These are phyloP conservation scores for Monosporozyma siamensis DNA, from an alignment of 805 yeast species.

Conservation along the genomic window DNA sequence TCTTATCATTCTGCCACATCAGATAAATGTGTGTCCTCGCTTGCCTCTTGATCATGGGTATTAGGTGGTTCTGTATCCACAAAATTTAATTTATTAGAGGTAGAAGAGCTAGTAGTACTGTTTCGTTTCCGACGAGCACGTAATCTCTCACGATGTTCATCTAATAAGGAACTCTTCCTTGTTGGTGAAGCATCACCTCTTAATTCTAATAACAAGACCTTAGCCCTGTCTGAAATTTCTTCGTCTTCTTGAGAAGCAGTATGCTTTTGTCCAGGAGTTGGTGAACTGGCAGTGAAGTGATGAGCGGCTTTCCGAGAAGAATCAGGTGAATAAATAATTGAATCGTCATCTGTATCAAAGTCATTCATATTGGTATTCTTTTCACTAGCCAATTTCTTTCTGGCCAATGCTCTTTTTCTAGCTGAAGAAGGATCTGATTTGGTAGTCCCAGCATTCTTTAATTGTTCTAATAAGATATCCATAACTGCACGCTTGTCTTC, in stretches of 20 bases:
- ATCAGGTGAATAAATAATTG: slow-evolving; percentile 26
- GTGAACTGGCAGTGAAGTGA: neutral
- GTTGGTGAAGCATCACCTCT: slow-evolving; percentile 33
- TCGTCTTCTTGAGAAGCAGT: slow-evolving; percentile 17
- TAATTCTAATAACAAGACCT: slow-evolving; percentile 51
- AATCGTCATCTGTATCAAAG: slow-evolving; percentile 21
- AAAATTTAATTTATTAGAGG: slow-evolving; percentile 13
- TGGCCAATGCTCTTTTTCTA: slow-evolving; percentile 66
- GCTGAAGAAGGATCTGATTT: slow-evolving; percentile 74
- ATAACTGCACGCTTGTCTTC: slow-evolving; percentile 44
- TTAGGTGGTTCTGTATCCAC: slow-evolving; percentile 5
- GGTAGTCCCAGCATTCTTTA: slow-evolving; percentile 77
- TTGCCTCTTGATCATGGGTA: neutral
- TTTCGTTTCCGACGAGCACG: slow-evolving; percentile 22
- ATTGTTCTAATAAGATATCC: slow-evolving; percentile 78
- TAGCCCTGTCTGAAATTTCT: slow-evolving; percentile 41
- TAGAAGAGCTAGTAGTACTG: slow-evolving; percentile 2
- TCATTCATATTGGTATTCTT: slow-evolving; percentile 10
- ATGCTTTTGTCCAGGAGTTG: slow-evolving; percentile 6
- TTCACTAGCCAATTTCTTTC: slow-evolving; percentile 42
- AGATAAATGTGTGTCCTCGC: neutral
- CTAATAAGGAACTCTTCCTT: slow-evolving; percentile 15
- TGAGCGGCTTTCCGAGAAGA: neutral
- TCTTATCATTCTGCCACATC: neutral
- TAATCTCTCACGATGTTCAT: slow-evolving; percentile 23